phyloP scores from a whole-genome alignment of 2,329 filamentous ascomycete species.

The Cladosporium sp. region DNA sequence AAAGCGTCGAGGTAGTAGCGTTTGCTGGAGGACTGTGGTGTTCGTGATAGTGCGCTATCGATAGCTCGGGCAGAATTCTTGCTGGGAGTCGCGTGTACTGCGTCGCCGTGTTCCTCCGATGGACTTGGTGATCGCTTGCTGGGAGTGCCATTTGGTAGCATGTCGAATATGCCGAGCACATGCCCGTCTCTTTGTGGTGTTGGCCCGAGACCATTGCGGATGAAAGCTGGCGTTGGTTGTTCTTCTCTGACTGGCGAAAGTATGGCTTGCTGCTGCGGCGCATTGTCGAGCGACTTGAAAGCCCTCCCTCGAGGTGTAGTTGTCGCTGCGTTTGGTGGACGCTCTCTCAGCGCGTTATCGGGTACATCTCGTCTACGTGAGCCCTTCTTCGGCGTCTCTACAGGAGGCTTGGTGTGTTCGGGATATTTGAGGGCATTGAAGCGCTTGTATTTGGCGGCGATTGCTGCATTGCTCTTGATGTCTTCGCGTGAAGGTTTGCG shows the following conservation, averaged over 20 bases:
- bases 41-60: constrained; percentile 35
- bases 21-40: constrained; percentile 58
- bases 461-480: constrained; percentile 70
- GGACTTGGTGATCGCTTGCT: constrained; percentile 21
- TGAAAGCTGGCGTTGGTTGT: constrained; percentile 33
- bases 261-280: background rate
- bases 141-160: constrained; percentile 45
- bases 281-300: constrained; percentile 14
- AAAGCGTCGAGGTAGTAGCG: constrained; percentile 63
- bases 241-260: constrained; percentile 28
- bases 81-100: constrained; percentile 42
- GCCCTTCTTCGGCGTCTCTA: constrained; percentile 30
- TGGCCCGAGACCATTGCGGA: constrained; percentile 58
- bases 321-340: constrained; percentile 4
- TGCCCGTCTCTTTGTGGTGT: constrained; percentile 78
- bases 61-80: constrained; percentile 27
- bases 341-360: constrained; percentile 11
- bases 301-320: constrained; percentile 15
- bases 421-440: constrained; percentile 59
- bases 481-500: constrained; percentile 71
- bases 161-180: constrained; percentile 75
- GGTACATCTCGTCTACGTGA: constrained; percentile 5
- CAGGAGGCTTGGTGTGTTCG: constrained; percentile 33
- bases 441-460: constrained; percentile 74
- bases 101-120: constrained; percentile 17